These are phyloP conservation scores for Solanum chacoense DNA, from an alignment of 305 asterid genomes.

Conservation along the genomic window DNA sequence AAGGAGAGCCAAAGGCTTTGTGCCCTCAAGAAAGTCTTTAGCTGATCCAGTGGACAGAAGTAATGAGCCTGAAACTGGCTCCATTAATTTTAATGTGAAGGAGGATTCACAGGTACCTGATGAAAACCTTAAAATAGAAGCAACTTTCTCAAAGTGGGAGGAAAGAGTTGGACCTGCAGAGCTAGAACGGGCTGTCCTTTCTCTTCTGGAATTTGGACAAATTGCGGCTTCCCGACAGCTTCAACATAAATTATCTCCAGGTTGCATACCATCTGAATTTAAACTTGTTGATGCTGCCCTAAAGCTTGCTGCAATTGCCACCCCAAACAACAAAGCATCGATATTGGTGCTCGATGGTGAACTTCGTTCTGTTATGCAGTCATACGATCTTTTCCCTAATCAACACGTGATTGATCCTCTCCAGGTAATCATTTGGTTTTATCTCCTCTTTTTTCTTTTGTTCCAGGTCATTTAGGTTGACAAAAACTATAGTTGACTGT, in stretches of 20 bases:
- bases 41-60: conserved; percentile 45
- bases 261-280: conserved; percentile 63
- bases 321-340: conserved; percentile 46
- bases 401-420: conserved; percentile 61
- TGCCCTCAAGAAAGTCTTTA: conserved; percentile 55
- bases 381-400: conserved; percentile 40
- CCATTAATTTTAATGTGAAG: conserved; percentile 25
- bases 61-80: conserved; percentile 41
- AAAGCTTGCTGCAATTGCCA: conserved; percentile 74
- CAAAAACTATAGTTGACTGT: background rate
- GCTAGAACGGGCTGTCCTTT: conserved; percentile 82
- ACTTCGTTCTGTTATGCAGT: conserved; percentile 38
- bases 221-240: conserved; percentile 82
- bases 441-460: background rate
- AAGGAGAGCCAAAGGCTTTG: conserved; percentile 76
- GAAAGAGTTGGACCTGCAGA: conserved; percentile 91
- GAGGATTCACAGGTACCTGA: conserved; percentile 52
- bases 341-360: conserved; percentile 51
- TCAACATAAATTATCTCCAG: conserved; percentile 82
- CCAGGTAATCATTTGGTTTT: conserved; percentile 37
- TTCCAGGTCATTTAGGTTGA: background rate
- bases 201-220: conserved; percentile 94
- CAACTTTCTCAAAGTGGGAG: conserved; percentile 81
- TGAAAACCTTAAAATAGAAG: conserved; percentile 55
- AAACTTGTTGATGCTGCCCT: conserved; percentile 61